Evolutionary conservation across 768 basidiomycete genomes (phyloP).

Genomic region (Rhodotorula taiwanensis): DNA sequence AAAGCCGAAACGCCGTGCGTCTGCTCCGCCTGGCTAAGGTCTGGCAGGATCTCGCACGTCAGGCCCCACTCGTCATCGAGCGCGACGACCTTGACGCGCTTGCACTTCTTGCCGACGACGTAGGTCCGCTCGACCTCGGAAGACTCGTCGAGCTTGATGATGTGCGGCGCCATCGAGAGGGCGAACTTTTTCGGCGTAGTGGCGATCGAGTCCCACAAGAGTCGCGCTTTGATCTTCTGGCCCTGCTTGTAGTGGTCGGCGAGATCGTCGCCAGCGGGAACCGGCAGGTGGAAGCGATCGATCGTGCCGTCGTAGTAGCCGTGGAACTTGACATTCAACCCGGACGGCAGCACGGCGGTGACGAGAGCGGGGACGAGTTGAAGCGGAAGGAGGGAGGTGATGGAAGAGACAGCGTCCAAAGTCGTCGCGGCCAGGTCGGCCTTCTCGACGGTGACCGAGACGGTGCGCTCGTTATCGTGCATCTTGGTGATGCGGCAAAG

Average conservation of each 20-base stretch:
- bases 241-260: slow-evolving; percentile 50
- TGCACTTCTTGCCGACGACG: slow-evolving; percentile 65
- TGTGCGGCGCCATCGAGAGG: slow-evolving; percentile 67
- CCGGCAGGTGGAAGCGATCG: slow-evolving; percentile 66
- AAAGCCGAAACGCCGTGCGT: slow-evolving; percentile 54
- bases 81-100: slow-evolving; percentile 59
- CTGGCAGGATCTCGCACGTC: slow-evolving; percentile 55
- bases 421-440: slow-evolving; percentile 52
- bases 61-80: slow-evolving; percentile 79
- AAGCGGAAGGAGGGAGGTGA: slow-evolving; percentile 78
- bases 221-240: slow-evolving; percentile 63
- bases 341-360: slow-evolving; percentile 64
- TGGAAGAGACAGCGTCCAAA: slow-evolving; percentile 67
- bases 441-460: slow-evolving; percentile 59
- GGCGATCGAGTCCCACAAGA: slow-evolving; percentile 69
- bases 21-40: slow-evolving; percentile 38
- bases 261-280: slow-evolving; percentile 40
- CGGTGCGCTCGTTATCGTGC: slow-evolving; percentile 70
- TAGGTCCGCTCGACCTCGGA: slow-evolving; percentile 53
- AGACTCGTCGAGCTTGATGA: slow-evolving; percentile 51
- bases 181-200: slow-evolving; percentile 72
- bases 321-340: slow-evolving; percentile 78
- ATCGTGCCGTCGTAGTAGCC: slow-evolving; percentile 88
- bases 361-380: slow-evolving; percentile 72
- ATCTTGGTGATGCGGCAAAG: slow-evolving; percentile 61